Base-by-base conservation (phyloP, 352 stramenopile genomes). In the Pythium pyrilobum region DNA sequence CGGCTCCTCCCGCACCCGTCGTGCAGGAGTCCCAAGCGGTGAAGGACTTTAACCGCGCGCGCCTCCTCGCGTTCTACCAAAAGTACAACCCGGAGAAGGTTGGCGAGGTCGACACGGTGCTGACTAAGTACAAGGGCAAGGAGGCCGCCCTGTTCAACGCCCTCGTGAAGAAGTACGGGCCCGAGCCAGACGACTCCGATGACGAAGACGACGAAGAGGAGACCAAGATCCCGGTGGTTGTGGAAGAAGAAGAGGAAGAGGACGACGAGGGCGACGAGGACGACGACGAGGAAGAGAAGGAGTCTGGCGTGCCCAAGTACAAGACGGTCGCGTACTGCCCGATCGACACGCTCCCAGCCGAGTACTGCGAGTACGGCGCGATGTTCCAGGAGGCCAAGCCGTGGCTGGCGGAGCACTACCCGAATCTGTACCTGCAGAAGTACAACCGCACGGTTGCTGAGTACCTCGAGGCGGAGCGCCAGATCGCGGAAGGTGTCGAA, bases 281-380 rank as follows among this genome's bases (percentile, higher is more conserved):
- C 0, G 71, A 70, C 0, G 60, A 79, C 0, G 66, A 81, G 0
- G 63, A 71, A 0, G 72, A 78, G 0, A 57, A 75, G 3, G 64
- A 72, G 0, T 59, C 68, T 44, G 66, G 59, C 16, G 57, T 63
- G n/a, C 65, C 67, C 21, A 84, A 88, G 69, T 65, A 82, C 24
- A 72, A 73, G 48, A 66, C 61, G 12, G 73, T 93, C n/a, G 39
- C 80, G 18, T 93, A 93, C 64, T 93, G 82, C 44, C 82, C 82
- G n/a, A 77, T 93, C 45, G 82, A 93, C 60, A 85, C 81, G 51
- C 66, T 93, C 29, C 83, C 83, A 48, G 64, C 83, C 25, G 83
- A 93, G 67, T 93, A 91, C 67, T 93, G 83, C 58, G 83, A 93
- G 53, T 93, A 92, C 54, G 81, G 83, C 29, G 76, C 83, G 25